phyloP scores from a whole-genome alignment of 768 basidiomycete genomes.

The Leccinum broughii region DNA sequence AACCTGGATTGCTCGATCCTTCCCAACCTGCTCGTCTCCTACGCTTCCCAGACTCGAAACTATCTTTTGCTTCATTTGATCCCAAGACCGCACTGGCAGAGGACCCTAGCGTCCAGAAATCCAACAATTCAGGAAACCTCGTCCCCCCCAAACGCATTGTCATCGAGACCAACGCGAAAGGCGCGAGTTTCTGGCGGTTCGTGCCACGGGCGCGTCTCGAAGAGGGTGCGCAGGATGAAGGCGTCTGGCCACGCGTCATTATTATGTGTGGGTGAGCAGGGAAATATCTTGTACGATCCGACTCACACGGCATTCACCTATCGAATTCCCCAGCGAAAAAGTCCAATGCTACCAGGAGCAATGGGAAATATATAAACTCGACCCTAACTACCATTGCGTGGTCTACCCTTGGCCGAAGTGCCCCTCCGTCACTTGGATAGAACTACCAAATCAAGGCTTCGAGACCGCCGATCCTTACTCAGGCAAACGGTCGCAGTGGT shows the following conservation, averaged over 20 bases:
- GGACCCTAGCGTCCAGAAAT: conserved; percentile 39
- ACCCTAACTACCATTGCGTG: conserved; percentile 68
- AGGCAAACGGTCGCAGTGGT: conserved; percentile 29
- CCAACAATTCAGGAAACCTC: conserved; percentile 46
- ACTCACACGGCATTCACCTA: conserved; percentile 10
- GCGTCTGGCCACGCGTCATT: conserved; percentile 66
- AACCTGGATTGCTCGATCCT: conserved; percentile 66
- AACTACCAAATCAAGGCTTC: conserved; percentile 10
- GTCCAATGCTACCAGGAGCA: conserved; percentile 67
- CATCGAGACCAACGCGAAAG: conserved; percentile 61
- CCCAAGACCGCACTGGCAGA: conserved; percentile 59
- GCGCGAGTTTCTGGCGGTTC: conserved; percentile 68
- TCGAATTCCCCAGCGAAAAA: conserved; percentile 40
- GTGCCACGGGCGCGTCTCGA: conserved; percentile 68
- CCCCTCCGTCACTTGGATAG: conserved; percentile 24
- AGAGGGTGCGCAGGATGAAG: conserved; percentile 62
- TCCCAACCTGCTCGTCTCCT: conserved; percentile 62
- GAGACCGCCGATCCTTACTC: conserved; percentile 13
- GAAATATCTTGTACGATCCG: conserved; percentile 3
- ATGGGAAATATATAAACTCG: conserved; percentile 86
- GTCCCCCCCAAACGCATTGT: conserved; percentile 70
- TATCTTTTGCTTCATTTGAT: conserved; percentile 78
- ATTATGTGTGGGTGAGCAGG: conserved; percentile 66
- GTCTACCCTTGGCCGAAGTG: conserved; percentile 46
- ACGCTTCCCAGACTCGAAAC: conserved; percentile 53